These are phyloP conservation scores for Cyclotella baltica DNA, from an alignment of 108 stramenopile species.

Conservation along the genomic window DNA sequence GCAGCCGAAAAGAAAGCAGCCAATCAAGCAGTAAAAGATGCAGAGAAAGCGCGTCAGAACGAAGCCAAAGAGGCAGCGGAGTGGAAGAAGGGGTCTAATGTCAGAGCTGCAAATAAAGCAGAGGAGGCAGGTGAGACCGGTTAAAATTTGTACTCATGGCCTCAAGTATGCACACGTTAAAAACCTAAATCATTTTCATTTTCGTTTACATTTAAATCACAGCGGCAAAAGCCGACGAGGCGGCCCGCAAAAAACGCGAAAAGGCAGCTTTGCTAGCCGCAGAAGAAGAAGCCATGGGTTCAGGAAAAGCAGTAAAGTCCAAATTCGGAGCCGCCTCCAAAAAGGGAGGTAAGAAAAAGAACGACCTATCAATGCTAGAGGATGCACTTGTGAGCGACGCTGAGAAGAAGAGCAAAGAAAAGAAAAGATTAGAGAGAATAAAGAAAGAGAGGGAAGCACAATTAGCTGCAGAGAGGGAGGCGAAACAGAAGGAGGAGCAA, in stretches of 20 bases:
- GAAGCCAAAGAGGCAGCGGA: conserved; percentile 60
- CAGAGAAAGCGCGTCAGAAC: conserved; percentile 46
- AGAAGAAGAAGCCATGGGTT: conserved; percentile 64
- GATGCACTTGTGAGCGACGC: conserved; percentile 79
- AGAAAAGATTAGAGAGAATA: conserved; percentile 59
- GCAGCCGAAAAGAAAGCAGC: conserved; percentile 75
- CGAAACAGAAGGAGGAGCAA: conserved; percentile 44
- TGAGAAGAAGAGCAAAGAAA: conserved; percentile 82
- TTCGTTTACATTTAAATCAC: not conserved
- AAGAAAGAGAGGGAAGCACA: conserved; percentile 64
- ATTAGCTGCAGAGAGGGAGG: conserved; percentile 44
- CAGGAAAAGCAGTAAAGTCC: conserved; percentile 59
- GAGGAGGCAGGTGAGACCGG: conserved; percentile 52
- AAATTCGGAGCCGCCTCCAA: conserved; percentile 45
- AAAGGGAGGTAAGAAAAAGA: conserved; percentile 59
- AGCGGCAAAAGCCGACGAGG: conserved; percentile 85
- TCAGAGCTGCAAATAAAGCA: conserved; percentile 44
- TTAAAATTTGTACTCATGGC: too few relatives aligned
- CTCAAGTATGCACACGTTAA: too few relatives aligned
- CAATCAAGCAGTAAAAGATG: conserved; percentile 70
- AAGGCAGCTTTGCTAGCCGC: conserved; percentile 74
- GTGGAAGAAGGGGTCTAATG: conserved; percentile 78
- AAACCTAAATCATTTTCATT: not conserved
- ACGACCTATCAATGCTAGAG: conserved; percentile 75
- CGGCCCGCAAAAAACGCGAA: conserved; percentile 73